Base-by-base conservation (phyloP, 176 grass and related monocot species). In the Aegilops speltoides region DNA sequence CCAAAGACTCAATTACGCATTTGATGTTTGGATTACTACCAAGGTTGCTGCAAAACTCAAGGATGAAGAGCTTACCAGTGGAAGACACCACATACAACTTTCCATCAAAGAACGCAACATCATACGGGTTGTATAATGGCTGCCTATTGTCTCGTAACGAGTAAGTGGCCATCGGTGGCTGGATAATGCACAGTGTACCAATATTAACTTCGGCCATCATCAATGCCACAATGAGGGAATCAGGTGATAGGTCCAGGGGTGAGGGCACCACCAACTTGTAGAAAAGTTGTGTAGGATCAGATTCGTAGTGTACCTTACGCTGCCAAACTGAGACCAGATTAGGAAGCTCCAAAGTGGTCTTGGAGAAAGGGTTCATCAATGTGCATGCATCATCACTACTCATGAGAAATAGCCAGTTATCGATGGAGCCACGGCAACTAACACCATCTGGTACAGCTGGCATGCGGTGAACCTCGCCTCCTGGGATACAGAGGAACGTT, bases 291-390 rank as follows among this genome's bases (percentile, higher is more conserved):
- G 20, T 4, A 36, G 1, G 33, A 1, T 34, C 15, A 34, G 65
- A 32, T 19, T 33, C 16, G 33, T 34, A 1, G 12, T 4, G 45
- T 34, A 20, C 33, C 7, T 43, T 3, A 63, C 12, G 22, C 7
- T n/a, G 29, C 31, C 77, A 79, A 38, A 40, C 32, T 11, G 4
- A 32, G 57, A 2, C 25, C 63, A 48, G 10, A 10, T 45, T 32
- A 63, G 82, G 59, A 76, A 84, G 57, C 8, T 84, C 28, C 31
- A 68, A 19, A 2, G 14, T 68, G 29, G 66, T 36, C 16, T 68
- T 68, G 66, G 66, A 68, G 31, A 68, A 68, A 68, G 31, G 66
- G 28, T 68, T 68, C 31, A 68, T 68, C 66, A 68, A 68, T 68
- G 31, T 34, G 66, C 66, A 36, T 2, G 9, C 31, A 34, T 19